Base-by-base conservation (phyloP, 2,329 filamentous ascomycete species). In the Fusarium sp. region DNA sequence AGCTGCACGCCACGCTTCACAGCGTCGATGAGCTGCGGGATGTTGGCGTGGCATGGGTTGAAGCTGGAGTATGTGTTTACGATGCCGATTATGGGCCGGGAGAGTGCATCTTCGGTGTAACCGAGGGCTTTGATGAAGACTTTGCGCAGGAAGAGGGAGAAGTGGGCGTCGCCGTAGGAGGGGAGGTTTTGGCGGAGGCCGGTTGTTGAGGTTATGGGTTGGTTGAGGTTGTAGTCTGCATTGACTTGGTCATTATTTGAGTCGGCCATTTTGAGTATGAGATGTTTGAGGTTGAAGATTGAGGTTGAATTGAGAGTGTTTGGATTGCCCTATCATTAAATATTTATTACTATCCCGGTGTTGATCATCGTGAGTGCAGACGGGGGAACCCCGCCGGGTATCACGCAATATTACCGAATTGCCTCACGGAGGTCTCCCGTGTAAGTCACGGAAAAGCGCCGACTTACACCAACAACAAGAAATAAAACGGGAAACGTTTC, bases 41-140 rank as follows among this genome's bases (percentile, higher is more conserved):
- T 84, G 74, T 92, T 92, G 64, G 88, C 90, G 72, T 93, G 91
- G 76, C 91, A 93, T 1, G 91, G 90, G 75, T 93, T 94, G 82
- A 93, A 91, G 65, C 86, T 85, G 0, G 90, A 93, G 73, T 87
- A 89, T 0, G 91, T 93, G 78, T 93, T 92, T 77, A 92, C 87
- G 64, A 94, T 90, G 51, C 91, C 91, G n/a, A 93, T 84, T 58
- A 93, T 91, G 4, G 91, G 91, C 3, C 90, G 82, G 0, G 88
- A 89, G 0, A 94, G 85, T 0, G 91, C 88, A 73, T 92, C 90
- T 70, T 93, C 91, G 62, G 87, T 89, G 77, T 92, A 93, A 0
- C 91, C 91, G 3, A 92, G 83, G 0, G 91, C 90, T 78, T 93
- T 93, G 82, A 93, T 93, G 78, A 93, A 93, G 25, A 90, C 91